phyloP scores from a whole-genome alignment of 192 early-diverging fungal species.

The Coemansia sp. region DNA sequence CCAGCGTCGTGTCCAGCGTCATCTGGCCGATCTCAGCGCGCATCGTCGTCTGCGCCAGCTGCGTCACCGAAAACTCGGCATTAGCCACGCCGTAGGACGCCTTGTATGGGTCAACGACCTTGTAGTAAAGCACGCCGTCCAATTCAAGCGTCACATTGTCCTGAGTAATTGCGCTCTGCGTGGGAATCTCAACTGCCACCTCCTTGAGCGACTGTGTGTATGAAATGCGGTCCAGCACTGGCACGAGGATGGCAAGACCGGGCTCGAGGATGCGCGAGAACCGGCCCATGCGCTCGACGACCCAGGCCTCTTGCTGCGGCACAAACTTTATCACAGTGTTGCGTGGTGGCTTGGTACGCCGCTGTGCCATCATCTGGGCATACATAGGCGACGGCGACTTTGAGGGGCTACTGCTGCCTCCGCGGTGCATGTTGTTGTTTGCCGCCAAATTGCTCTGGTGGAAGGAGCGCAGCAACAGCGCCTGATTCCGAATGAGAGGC shows the following conservation, averaged over 20 bases:
- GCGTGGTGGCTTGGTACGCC: not conserved
- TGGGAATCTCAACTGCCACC: slow-evolving; percentile 89
- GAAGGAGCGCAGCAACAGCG: slow-evolving; percentile 8
- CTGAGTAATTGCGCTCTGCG: slow-evolving; percentile 91
- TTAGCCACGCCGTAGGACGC: slow-evolving; percentile 94
- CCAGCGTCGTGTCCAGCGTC: slow-evolving; percentile 93
- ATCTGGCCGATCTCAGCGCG: slow-evolving; percentile 98
- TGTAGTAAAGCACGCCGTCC: slow-evolving; percentile 97
- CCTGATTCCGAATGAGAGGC: not conserved
- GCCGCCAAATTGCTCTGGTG: not conserved
- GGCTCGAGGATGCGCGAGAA: slow-evolving; percentile 86
- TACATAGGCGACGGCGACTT: slow-evolving; percentile 9
- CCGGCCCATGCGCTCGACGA: slow-evolving; percentile 94
- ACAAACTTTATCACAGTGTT: slow-evolving; percentile 90
- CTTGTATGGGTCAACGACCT: slow-evolving; percentile 90
- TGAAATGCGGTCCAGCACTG: slow-evolving; percentile 83
- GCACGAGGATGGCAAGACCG: slow-evolving; percentile 88
- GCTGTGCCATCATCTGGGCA: slow-evolving; percentile 15
- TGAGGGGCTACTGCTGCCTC: not conserved
- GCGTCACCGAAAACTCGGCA: slow-evolving; percentile 92
- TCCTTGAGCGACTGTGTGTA: slow-evolving; percentile 97
- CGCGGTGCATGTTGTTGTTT: not conserved
- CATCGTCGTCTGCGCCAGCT: slow-evolving; percentile 99
- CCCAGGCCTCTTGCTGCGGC: slow-evolving; percentile 97
- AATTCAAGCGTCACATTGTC: slow-evolving; percentile 96